Percentiles rank a stretch among this genome's conserved stretches.
Evolutionary conservation across 176 grass and related monocot species (phyloP).

Genomic region (Musa beccarii): DNA sequence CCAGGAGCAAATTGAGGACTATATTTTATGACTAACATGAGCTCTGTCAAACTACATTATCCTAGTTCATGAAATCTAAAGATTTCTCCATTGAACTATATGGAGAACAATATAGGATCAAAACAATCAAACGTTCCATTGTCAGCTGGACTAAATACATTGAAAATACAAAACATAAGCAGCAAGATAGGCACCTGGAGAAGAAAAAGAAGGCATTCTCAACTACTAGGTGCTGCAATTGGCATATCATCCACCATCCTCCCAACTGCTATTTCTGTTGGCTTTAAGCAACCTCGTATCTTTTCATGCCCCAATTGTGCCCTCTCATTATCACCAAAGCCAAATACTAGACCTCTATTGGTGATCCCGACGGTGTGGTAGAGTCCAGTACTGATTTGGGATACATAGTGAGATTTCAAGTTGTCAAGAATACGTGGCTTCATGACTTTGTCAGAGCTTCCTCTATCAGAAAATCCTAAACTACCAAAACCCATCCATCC

Average conservation of each 20-base stretch:
- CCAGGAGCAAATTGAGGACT: no score
- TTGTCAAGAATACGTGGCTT: slow-evolving; percentile 59
- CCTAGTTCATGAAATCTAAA: no score
- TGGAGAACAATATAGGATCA: no score
- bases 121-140: no score
- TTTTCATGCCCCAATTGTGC: slow-evolving; percentile 90
- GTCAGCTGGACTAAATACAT: no score
- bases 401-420: slow-evolving; percentile 53
- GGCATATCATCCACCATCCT: slow-evolving; percentile 63
- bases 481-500: slow-evolving; percentile 99
- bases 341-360: slow-evolving; percentile 75
- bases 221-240: slow-evolving; percentile 53
- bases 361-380: slow-evolving; percentile 95
- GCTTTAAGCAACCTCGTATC: slow-evolving; percentile 76
- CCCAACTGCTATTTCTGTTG: slow-evolving; percentile 81
- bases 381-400: slow-evolving; percentile 91
- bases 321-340: slow-evolving; percentile 94
- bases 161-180: no score
- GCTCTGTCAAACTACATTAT: no score
- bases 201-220: background rate
- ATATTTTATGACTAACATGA: no score
- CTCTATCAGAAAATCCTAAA: slow-evolving; percentile 79
- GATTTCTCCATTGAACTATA: no score
- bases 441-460: slow-evolving; percentile 91
- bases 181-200: no score